Conservation (phyloP, 2,329 filamentous ascomycete genomes). For the Ceratocystis ficicola region DNA sequence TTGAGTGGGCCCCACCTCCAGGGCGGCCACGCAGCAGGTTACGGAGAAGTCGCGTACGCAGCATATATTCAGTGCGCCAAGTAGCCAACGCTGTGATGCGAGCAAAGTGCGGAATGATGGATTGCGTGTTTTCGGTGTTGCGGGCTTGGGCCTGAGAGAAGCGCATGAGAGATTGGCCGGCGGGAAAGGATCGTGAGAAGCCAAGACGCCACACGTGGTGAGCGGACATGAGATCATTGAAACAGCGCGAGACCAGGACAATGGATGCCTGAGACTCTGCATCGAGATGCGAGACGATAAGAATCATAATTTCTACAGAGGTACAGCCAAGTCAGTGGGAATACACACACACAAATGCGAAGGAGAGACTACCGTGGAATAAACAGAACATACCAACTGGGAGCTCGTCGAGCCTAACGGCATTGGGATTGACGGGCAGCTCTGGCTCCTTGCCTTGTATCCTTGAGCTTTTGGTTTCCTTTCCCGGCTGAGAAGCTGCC, state of each 20-base stretch:
- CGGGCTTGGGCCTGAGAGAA: not conserved
- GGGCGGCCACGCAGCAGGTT: constrained; percentile 76
- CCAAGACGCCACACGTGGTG: constrained; percentile 90
- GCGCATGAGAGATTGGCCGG: constrained; percentile 38
- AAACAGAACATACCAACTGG: not conserved
- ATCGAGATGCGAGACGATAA: constrained; percentile 79
- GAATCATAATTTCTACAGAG: constrained; percentile 75
- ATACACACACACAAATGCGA: constrained; percentile 21
- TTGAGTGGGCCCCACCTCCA: constrained; percentile 26
- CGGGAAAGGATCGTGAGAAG: constrained; percentile 82
- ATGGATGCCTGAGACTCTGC: constrained; percentile 72
- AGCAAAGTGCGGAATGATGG: constrained; percentile 67
- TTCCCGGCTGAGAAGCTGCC: not conserved
- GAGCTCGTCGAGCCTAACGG: not conserved
- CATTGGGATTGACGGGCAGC: not conserved
- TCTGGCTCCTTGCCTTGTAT: not conserved
- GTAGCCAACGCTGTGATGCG: constrained; percentile 74
- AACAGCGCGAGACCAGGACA: constrained; percentile 74
- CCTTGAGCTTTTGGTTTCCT: not conserved
- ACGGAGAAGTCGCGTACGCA: constrained; percentile 71
- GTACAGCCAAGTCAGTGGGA: not conserved
- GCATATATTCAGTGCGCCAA: constrained; percentile 91
- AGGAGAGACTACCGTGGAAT: not conserved
- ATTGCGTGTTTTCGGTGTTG: constrained; percentile 41
- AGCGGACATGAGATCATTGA: constrained; percentile 75